Percentiles rank a stretch among this genome's conserved stretches.
These are phyloP conservation scores for Diplodia sapinea DNA, from an alignment of 2,329 filamentous ascomycete genomes.

Conservation along the genomic window DNA sequence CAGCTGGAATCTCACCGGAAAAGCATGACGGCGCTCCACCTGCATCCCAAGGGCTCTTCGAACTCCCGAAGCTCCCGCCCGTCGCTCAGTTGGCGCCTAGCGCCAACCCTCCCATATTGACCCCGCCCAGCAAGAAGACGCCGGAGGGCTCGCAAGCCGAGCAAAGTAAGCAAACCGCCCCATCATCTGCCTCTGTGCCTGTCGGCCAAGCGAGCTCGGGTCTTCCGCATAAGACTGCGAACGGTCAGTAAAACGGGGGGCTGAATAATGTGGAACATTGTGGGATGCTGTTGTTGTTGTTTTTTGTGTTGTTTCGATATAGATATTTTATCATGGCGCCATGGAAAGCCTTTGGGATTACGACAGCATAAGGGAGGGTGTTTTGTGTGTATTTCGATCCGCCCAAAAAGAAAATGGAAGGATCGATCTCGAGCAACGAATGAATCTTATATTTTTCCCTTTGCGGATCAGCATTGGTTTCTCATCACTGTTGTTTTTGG, in stretches of 20 bases:
- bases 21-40: conserved; percentile 52
- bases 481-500: too few species aligned
- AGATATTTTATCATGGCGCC: background rate
- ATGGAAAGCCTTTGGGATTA: too few species aligned
- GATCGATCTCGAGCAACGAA: too few species aligned
- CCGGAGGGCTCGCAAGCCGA: conserved; percentile 35
- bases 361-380: too few species aligned
- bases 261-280: too few species aligned
- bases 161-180: background rate
- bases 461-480: too few species aligned
- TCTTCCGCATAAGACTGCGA: background rate
- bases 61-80: conserved; percentile 62
- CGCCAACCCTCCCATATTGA: conserved; percentile 62
- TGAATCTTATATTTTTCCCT: too few species aligned
- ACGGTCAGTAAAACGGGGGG: background rate
- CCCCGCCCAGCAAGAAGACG: conserved; percentile 64
- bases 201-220: background rate
- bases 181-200: background rate
- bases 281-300: background rate
- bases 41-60: conserved; percentile 42
- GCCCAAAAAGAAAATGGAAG: too few species aligned
- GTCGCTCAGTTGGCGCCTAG: conserved; percentile 64
- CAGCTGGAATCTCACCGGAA: conserved; percentile 53
- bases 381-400: too few species aligned
- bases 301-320: background rate